These are phyloP conservation scores for Candida yuanshanica DNA, from an alignment of 805 yeast species.

Conservation along the genomic window DNA sequence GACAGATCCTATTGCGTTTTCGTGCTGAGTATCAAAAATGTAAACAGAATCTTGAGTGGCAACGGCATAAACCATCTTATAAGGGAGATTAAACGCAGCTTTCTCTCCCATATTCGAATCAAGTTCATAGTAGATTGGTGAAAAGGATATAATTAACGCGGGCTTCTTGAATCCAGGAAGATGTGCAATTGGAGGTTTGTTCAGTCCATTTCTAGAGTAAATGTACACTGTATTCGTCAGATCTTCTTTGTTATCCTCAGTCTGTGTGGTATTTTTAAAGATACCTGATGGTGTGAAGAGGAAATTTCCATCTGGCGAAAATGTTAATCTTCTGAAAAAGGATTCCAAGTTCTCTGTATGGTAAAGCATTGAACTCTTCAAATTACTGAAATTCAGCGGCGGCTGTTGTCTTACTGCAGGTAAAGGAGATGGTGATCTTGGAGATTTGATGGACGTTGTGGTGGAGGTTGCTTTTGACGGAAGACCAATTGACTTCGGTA, in stretches of 20 bases:
- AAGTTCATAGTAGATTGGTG: constrained; percentile 54
- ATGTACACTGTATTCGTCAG: constrained; percentile 69
- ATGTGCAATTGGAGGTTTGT: constrained; percentile 67
- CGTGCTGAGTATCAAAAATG: constrained; percentile 72
- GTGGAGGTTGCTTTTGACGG: constrained; percentile 20
- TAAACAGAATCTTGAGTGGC: constrained; percentile 86
- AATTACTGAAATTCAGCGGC: constrained; percentile 16
- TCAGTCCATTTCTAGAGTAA: constrained; percentile 65
- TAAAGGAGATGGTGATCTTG: constrained; percentile 27
- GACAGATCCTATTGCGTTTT: constrained; percentile 64
- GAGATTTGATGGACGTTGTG: constrained; percentile 27
- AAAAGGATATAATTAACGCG: constrained; percentile 76
- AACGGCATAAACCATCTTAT: constrained; percentile 83
- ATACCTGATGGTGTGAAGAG: constrained; percentile 76
- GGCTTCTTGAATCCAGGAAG: constrained; percentile 79
- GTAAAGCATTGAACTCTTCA: constrained; percentile 45
- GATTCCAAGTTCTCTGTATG: constrained; percentile 87
- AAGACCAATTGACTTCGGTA: background rate
- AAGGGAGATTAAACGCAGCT: constrained; percentile 52
- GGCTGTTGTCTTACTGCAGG: constrained; percentile 37
- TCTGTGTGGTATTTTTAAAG: constrained; percentile 29
- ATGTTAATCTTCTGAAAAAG: constrained; percentile 78
- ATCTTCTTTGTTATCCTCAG: constrained; percentile 31
- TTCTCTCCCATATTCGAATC: constrained; percentile 6
- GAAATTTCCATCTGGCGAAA: constrained; percentile 87